A percentile compares a stretch with the other conserved stretches of the same genome.
phyloP scores from a whole-genome alignment of 2,329 filamentous ascomycete genomes.

The Trematosphaeria pertusa region DNA sequence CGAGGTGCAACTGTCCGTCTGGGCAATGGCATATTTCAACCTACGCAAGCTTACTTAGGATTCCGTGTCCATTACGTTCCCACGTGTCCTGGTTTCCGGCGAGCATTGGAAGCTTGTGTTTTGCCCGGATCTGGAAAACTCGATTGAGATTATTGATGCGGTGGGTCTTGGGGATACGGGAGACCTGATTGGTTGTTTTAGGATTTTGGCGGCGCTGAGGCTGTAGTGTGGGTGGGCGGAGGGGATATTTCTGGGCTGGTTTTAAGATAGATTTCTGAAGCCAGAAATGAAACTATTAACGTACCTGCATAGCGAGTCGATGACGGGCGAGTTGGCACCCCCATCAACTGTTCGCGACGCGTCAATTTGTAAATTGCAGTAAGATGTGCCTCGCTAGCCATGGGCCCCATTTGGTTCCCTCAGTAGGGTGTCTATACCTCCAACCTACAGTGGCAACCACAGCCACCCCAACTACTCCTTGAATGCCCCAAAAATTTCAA shows the following conservation, averaged over 20 bases:
- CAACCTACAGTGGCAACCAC: neutral
- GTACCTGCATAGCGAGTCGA: neutral
- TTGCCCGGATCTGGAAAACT: constrained; percentile 6
- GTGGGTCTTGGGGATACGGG: constrained; percentile 11
- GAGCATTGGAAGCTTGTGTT: constrained; percentile 13
- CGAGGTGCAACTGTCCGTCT: constrained; percentile 19
- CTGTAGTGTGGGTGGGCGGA: constrained; percentile 10
- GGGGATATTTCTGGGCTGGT: constrained; percentile 11
- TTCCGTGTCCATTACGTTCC: constrained; percentile 15
- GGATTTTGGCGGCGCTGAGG: constrained; percentile 12
- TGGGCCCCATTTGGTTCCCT: constrained; percentile 1
- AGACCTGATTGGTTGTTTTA: constrained; percentile 20
- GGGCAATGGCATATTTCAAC: constrained; percentile 17
- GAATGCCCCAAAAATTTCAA: neutral
- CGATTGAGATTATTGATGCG: constrained; percentile 16
- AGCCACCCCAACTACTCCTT: neutral
- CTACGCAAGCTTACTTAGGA: constrained; percentile 12
- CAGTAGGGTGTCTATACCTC: neutral
- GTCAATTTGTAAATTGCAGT: neutral
- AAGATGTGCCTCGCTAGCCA: neutral
- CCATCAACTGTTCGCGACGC: neutral
- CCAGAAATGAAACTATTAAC: constrained; percentile 9
- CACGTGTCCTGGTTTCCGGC: constrained; percentile 12
- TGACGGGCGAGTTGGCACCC: neutral
- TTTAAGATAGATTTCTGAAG: constrained; percentile 13